phyloP scores from a whole-genome alignment of 352 stramenopile genomes.

The Aphanomyces invadans region DNA sequence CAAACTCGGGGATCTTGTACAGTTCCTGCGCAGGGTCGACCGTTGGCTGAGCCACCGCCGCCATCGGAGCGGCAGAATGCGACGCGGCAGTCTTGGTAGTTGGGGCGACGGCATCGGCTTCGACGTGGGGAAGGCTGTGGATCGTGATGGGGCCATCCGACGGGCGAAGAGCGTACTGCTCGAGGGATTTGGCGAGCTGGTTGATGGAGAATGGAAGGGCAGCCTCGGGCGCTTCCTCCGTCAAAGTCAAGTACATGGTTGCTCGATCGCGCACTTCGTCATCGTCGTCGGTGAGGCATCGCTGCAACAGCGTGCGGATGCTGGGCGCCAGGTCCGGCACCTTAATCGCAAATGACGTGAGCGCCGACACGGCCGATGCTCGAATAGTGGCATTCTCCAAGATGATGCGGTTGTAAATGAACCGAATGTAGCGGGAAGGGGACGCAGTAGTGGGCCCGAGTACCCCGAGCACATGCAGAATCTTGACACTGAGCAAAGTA shows the following conservation, averaged over 20 bases:
- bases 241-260: constrained; percentile 80
- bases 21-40: constrained; percentile 86
- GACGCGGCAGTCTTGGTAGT: constrained; percentile 32
- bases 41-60: constrained; percentile 36
- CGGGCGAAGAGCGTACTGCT: constrained; percentile 77
- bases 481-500: constrained; percentile 86
- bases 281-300: constrained; percentile 94
- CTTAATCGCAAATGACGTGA: constrained; percentile 94
- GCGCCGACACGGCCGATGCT: constrained; percentile 92
- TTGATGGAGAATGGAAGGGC: constrained; percentile 56
- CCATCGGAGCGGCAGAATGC: constrained; percentile 29
- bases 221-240: constrained; percentile 16
- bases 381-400: constrained; percentile 96
- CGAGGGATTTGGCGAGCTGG: constrained; percentile 78
- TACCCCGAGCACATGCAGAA: constrained; percentile 93
- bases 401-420: constrained; percentile 99
- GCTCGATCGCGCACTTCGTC: constrained; percentile 94
- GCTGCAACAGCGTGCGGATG: constrained; percentile 92
- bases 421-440: constrained; percentile 98
- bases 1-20: constrained; percentile 96
- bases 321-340: constrained; percentile 90
- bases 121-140: constrained; percentile 72
- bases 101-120: constrained; percentile 41
- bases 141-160: constrained; percentile 73
- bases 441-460: constrained; percentile 90